phyloP scores from a whole-genome alignment of 148 eudicot genomes.

The Beta vulgaris region DNA sequence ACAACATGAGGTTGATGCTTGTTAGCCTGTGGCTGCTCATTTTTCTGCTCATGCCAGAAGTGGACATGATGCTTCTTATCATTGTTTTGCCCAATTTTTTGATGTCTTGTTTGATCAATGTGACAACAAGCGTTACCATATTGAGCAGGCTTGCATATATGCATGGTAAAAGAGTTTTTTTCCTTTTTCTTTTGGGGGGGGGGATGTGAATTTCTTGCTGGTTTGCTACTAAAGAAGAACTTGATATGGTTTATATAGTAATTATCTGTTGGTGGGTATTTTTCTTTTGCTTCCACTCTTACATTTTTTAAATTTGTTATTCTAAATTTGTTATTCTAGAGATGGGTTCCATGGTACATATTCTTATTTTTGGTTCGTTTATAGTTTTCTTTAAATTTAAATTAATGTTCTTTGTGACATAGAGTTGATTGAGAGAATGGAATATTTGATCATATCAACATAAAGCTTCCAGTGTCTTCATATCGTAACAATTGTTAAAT shows the following conservation, averaged over 20 bases:
- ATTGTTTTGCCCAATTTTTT: neutral
- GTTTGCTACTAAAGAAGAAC: constrained; percentile 4
- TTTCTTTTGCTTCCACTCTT: constrained; percentile 9
- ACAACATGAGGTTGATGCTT: neutral
- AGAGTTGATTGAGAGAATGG: constrained; percentile 14
- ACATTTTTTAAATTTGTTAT: constrained; percentile 2
- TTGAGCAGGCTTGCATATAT: constrained; percentile 25
- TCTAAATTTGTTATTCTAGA: neutral
- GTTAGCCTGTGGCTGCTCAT: neutral
- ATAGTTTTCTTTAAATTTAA: neutral
- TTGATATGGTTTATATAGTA: constrained; percentile 23
- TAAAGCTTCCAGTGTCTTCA: constrained; percentile 1
- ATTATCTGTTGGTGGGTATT: constrained; percentile 17
- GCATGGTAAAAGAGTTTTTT: constrained; percentile 19
- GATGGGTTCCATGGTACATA: constrained; percentile 23
- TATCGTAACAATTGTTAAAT: neutral
- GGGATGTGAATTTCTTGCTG: neutral
- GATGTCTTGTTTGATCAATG: constrained; percentile 10
- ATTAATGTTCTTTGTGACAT: neutral
- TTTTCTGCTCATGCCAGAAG: constrained; percentile 21
- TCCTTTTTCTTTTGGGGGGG: too few species aligned
- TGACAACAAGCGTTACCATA: constrained; percentile 1
- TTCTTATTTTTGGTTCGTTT: constrained; percentile 15
- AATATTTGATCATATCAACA: constrained; percentile 14
- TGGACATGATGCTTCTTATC: constrained; percentile 23